Evolutionary conservation across 306 rosid species (phyloP).

Genomic region (Rosa lucieae): DNA sequence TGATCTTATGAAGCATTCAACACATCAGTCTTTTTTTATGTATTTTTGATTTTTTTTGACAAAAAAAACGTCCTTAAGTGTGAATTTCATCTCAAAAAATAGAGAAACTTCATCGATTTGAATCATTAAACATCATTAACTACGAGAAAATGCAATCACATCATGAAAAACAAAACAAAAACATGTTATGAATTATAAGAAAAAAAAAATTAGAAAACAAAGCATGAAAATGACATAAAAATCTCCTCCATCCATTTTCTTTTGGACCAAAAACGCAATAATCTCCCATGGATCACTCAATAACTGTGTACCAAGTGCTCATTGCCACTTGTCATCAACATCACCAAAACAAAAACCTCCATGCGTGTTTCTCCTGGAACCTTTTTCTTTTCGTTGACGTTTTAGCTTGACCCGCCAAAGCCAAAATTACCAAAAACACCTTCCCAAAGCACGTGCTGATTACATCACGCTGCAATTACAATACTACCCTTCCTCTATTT

Average conservation of each 20-base stretch:
- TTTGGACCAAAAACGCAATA: background rate
- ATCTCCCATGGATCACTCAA: background rate
- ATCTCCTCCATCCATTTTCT: background rate
- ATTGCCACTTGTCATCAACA: background rate
- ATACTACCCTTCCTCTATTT: background rate
- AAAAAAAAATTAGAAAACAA: background rate
- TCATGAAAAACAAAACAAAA: background rate
- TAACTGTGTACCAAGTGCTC: background rate
- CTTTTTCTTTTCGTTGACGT: background rate
- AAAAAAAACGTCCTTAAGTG: too few relatives aligned
- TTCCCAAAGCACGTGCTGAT: background rate
- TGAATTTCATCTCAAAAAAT: too few relatives aligned
- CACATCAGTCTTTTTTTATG: too few relatives aligned
- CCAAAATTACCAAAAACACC: constrained; percentile 10
- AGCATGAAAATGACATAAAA: background rate
- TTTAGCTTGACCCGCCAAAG: background rate
- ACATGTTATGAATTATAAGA: background rate
- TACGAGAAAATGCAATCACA: background rate
- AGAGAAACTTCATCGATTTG: too few relatives aligned
- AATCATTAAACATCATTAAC: too few relatives aligned
- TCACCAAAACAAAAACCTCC: background rate
- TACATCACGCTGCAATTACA: background rate
- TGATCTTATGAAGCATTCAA: background rate
- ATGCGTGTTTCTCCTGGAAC: background rate
- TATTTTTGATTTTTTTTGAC: too few relatives aligned